Evolutionary conservation across 176 grass and related monocot species (phyloP), one percentile per base, ranked within the genome.

Genomic region (Oryza longistaminata): DNA sequence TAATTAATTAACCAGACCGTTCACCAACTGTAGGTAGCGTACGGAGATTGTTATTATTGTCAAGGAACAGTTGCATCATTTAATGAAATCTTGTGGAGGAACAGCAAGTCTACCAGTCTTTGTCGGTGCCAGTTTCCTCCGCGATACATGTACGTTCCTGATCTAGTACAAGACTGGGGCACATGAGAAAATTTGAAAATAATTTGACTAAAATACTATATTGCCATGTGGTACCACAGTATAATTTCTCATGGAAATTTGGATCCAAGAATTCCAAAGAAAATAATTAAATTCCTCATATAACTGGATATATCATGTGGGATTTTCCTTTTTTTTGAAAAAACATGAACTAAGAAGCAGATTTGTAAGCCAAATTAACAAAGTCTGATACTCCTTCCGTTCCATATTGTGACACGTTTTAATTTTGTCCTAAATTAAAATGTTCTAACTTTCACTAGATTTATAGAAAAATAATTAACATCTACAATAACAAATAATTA

Each of bases 21-120:
- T 81, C 71, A 58, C 83, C 78, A 81, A 67, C 42, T 22, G 43
- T 70, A 21, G 73, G 66, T 73, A 26, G 64, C 39, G 82, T 81
- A 81, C 40, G 77, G 77, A 26, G 19, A 27, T 50, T 3, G 19
- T 76, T 85, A 71, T 53, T 71, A 76, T 81, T 70, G 71, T 27
- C 22, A 76, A 62, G 27, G 7, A 37, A 35, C 50, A 78, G 75
- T 61, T 81, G 10, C 50, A 43, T 85, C 64, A 50, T 70, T 85
- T 61, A 22, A n/a, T 61, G 55, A 52, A 69, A 81, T 83, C 40
- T 53, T 83, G 31, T 66, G 15, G 42, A n/a, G 29, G 26, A 50
- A 52, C 42, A 83, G 46, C 70, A 24, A 45, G 75, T 66, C 66
- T 34, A 48, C 50, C 9, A 71, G 42, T 48, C 27, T 50, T 65